Percentiles rank a stretch among this genome's conserved stretches.
Evolutionary conservation across 441 rosid species (phyloP).

Genomic region (Geranium incanum): DNA sequence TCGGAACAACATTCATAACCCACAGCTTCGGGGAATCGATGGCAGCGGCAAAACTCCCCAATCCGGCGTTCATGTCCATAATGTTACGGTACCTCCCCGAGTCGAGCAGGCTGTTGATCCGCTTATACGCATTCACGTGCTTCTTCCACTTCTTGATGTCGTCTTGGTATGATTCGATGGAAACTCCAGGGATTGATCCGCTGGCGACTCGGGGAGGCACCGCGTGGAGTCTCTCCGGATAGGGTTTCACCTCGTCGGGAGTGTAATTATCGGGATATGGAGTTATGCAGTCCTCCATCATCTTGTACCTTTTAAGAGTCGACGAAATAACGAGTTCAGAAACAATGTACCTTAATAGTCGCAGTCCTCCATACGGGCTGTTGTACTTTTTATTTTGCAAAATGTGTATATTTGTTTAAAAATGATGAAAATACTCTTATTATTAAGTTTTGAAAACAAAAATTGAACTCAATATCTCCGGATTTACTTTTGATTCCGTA

Average conservation of each 20-base stretch:
- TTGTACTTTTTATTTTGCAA: too few species aligned
- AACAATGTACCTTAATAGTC: background rate
- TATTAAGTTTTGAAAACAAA: too few species aligned
- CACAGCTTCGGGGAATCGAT: constrained; percentile 44
- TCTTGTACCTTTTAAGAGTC: constrained; percentile 44
- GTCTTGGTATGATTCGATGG: constrained; percentile 47
- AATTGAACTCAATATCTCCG: too few species aligned
- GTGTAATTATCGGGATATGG: constrained; percentile 51
- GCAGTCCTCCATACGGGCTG: background rate
- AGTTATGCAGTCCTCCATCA: constrained; percentile 55
- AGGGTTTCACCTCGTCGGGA: constrained; percentile 48
- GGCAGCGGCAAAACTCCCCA: constrained; percentile 75
- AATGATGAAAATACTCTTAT: too few species aligned
- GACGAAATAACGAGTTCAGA: constrained; percentile 6
- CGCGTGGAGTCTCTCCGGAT: constrained; percentile 54
- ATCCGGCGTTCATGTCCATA: constrained; percentile 74
- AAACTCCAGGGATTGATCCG: constrained; percentile 51
- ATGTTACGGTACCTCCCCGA: constrained; percentile 61
- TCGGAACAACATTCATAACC: constrained; percentile 75
- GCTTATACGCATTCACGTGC: constrained; percentile 58
- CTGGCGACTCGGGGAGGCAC: constrained; percentile 60
- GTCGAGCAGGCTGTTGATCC: constrained; percentile 45
- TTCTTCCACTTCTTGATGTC: constrained; percentile 57
- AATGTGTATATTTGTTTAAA: too few species aligned
- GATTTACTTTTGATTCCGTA: too few species aligned